Evolutionary conservation across 768 basidiomycete genomes (phyloP).

Genomic region (Suillus paluster): DNA sequence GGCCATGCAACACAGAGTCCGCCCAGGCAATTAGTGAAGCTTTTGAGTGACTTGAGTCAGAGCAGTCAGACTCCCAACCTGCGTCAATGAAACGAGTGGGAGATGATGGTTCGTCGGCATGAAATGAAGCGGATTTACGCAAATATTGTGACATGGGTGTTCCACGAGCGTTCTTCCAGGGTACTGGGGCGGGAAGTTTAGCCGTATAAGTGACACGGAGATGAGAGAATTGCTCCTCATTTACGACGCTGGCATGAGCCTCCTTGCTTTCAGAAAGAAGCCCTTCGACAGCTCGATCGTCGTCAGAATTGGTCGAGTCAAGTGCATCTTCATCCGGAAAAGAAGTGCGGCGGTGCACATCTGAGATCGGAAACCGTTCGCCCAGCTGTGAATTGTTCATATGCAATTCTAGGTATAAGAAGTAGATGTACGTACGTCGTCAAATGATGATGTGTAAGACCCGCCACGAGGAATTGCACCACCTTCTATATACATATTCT

Average conservation of each 20-base stretch:
- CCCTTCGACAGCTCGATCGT: conserved; percentile 38
- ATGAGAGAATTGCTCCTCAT: conserved; percentile 39
- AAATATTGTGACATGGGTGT: conserved; percentile 42
- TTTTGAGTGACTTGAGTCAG: conserved; percentile 48
- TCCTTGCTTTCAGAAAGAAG: conserved; percentile 38
- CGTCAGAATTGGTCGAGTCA: conserved; percentile 41
- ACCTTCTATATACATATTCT: conserved; percentile 31
- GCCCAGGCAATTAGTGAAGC: conserved; percentile 1
- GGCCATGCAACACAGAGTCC: conserved; percentile 1
- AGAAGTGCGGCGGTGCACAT: conserved; percentile 30
- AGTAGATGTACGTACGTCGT: conserved; percentile 35
- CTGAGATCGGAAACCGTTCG: conserved; percentile 24
- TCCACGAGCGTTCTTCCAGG: conserved; percentile 38
- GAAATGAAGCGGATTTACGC: conserved; percentile 46
- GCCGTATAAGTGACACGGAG: conserved; percentile 41
- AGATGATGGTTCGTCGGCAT: conserved; percentile 41
- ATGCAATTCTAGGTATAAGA: conserved; percentile 36
- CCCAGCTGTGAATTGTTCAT: conserved; percentile 30
- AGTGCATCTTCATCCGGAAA: conserved; percentile 36
- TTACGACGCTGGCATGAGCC: conserved; percentile 31
- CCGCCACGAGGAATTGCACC: conserved; percentile 24
- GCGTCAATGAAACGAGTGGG: conserved; percentile 58
- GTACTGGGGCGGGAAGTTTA: conserved; percentile 37
- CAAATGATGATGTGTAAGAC: conserved; percentile 31
- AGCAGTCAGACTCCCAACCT: conserved; percentile 58